A percentile compares a stretch with the other conserved stretches of the same genome.
phyloP scores from a whole-genome alignment of 1,284 basidiomycete species.

The Taiwanofungus camphoratus region DNA sequence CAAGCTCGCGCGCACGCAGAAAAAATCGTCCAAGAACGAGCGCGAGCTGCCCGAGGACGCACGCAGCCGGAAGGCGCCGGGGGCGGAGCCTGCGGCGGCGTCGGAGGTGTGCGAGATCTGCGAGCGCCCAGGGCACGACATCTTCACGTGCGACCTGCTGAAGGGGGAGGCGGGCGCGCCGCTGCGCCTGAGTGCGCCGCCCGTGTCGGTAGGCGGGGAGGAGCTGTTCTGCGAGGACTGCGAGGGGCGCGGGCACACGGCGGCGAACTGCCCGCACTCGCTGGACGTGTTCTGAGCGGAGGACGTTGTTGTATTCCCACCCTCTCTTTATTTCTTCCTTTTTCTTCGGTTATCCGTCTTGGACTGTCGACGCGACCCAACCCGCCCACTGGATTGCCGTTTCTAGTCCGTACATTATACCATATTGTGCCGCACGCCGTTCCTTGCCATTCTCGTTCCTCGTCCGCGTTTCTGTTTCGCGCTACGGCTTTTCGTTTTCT shows the following conservation, averaged over 20 bases:
- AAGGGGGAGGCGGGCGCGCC: conserved; percentile 32
- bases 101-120: conserved; percentile 74
- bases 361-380: too few species aligned
- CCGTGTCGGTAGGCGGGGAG: conserved; percentile 6
- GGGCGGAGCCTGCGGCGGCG: conserved; percentile 11
- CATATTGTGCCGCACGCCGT: too few species aligned
- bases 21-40: conserved; percentile 51
- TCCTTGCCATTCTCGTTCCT: too few species aligned
- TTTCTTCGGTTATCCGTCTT: too few species aligned
- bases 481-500: too few species aligned
- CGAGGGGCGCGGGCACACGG: conserved; percentile 64
- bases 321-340: too few species aligned
- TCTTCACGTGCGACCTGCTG: conserved; percentile 69
- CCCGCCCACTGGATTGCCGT: too few species aligned
- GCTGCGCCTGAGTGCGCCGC: conserved; percentile 5
- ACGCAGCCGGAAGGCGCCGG: conserved; percentile 10
- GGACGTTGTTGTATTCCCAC: too few species aligned
- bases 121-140: conserved; percentile 76
- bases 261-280: conserved; percentile 72
- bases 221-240: conserved; percentile 71
- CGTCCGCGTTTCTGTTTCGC: too few species aligned
- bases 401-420: too few species aligned
- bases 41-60: conserved; percentile 32
- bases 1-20: conserved; percentile 50
- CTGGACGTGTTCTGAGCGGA: conserved; percentile 64